Conservation (phyloP, 1,284 basidiomycete genomes). For the Cystodermella granulosa region DNA sequence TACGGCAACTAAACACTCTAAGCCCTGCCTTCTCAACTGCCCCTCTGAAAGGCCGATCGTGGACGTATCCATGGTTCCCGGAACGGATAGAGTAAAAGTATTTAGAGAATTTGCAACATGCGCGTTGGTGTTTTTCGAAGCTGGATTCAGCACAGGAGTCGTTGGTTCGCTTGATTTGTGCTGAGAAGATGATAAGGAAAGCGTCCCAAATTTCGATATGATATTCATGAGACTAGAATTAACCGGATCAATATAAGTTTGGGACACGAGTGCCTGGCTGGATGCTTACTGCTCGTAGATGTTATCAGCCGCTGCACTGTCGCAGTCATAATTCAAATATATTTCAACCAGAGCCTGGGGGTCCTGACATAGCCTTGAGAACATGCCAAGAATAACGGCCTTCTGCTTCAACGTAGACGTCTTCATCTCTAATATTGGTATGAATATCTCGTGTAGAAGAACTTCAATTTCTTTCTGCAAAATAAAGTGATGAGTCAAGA, state of each 20-base stretch:
- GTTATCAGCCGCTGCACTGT: slow-evolving; percentile 86
- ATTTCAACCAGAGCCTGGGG: slow-evolving; percentile 95
- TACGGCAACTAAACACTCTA: slow-evolving; percentile 85
- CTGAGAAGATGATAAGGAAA: slow-evolving; percentile 54
- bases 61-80: slow-evolving; percentile 63
- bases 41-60: slow-evolving; percentile 69
- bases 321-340: slow-evolving; percentile 97
- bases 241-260: slow-evolving; percentile 3
- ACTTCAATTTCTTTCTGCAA: slow-evolving; percentile 97
- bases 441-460: slow-evolving; percentile 95
- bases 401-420: slow-evolving; percentile 95
- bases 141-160: slow-evolving; percentile 56
- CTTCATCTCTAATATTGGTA: slow-evolving; percentile 97
- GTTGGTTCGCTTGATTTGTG: slow-evolving; percentile 51
- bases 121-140: slow-evolving; percentile 45
- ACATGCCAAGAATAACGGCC: slow-evolving; percentile 80
- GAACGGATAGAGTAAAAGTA: slow-evolving; percentile 63
- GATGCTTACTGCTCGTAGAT: slow-evolving; percentile 84
- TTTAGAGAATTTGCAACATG: slow-evolving; percentile 56
- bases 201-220: slow-evolving; percentile 82
- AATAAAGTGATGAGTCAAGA: slow-evolving; percentile 5
- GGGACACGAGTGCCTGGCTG: slow-evolving; percentile 4
- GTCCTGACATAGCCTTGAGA: slow-evolving; percentile 85
- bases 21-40: slow-evolving; percentile 79
- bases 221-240: slow-evolving; percentile 78